Base-by-base conservation (phyloP, 768 basidiomycete species). In the Boletus insuetus region DNA sequence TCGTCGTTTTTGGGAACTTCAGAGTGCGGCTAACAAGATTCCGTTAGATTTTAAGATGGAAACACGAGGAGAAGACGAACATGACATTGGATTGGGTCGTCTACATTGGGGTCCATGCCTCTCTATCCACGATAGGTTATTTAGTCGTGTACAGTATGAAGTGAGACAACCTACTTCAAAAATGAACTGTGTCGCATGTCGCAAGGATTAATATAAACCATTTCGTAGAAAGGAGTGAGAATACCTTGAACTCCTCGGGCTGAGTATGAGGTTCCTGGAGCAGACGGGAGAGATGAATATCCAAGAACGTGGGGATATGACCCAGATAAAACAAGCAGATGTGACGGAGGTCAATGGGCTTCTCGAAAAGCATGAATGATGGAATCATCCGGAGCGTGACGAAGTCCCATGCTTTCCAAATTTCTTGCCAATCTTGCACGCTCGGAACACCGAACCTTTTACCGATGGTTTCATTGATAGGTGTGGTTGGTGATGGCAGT, bases 301-400 rank as follows among this genome's bases (percentile, higher is more conserved):
- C 95, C 58, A 95, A 71, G 75, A 96, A 97, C 19, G 91, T 80
- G 2, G 93, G 93, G 44, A 98, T 93, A 68, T 98, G 97, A 0
- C 96, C 96, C 13, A 92, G 66, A 71, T 98, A 98, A 74, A 99
- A 99, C n/a, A 98, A 79, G 65, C 94, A 96, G 53, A 96, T 94
- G 70, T 98, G 95, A 31, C 97, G 81, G 44, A 98, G 75, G 65
- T 97, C 87, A 57, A 98, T 98, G 4, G 96, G 95, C 68, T 91
- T 96, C 67, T 90, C 77, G 68, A 86, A 86, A 24, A 96, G 77
- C 88, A 98, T 90, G 26, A 85, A 81, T 19, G 80, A 75, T 0
- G 94, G 87, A 51, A 98, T 93, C 94, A 98, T 96, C 45, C 79
- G 79, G 54, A 83, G 76, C 13, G 90, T 91, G 46, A 95, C 76